phyloP scores from a whole-genome alignment of 2,329 filamentous ascomycete species.

The Scolecobasidium constrictum region DNA sequence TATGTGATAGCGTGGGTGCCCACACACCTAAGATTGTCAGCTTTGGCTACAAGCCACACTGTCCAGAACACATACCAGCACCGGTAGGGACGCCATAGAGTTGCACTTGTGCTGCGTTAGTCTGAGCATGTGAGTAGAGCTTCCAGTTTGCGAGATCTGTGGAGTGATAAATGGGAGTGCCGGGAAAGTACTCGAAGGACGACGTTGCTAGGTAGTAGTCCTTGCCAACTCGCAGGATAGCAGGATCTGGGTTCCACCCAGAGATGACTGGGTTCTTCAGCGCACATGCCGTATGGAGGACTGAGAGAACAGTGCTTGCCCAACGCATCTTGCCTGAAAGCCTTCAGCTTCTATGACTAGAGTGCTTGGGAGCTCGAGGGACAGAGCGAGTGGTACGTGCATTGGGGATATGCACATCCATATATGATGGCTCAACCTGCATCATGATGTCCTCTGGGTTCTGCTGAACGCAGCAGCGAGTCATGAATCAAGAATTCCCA shows the following conservation, averaged over 20 bases:
- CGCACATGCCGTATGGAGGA: not conserved
- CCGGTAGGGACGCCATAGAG: not conserved
- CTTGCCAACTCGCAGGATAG: slow-evolving; percentile 39
- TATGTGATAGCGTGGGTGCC: not conserved
- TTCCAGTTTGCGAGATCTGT: slow-evolving; percentile 44
- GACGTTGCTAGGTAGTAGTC: slow-evolving; percentile 48
- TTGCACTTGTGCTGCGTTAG: slow-evolving; percentile 39
- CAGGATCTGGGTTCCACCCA: slow-evolving; percentile 47
- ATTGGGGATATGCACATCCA: no score
- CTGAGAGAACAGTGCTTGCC: not conserved
- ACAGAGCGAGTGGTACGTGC: no score
- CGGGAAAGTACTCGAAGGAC: slow-evolving; percentile 46
- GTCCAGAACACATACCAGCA: not conserved
- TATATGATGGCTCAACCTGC: no score
- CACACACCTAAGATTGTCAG: not conserved
- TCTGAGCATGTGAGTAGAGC: slow-evolving; percentile 36
- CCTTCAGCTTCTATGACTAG: no score
- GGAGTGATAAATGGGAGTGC: slow-evolving; percentile 46
- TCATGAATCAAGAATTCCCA: no score
- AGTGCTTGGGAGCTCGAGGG: no score
- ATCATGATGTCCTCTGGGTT: no score
- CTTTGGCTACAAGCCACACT: not conserved
- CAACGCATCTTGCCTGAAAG: not conserved
- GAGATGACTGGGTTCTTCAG: slow-evolving; percentile 44
- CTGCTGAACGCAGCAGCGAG: no score